Percentiles rank a stretch among this genome's conserved stretches.
Evolutionary conservation across 1,284 basidiomycete species (phyloP).

Genomic region (Cryptococcus amylolentus): DNA sequence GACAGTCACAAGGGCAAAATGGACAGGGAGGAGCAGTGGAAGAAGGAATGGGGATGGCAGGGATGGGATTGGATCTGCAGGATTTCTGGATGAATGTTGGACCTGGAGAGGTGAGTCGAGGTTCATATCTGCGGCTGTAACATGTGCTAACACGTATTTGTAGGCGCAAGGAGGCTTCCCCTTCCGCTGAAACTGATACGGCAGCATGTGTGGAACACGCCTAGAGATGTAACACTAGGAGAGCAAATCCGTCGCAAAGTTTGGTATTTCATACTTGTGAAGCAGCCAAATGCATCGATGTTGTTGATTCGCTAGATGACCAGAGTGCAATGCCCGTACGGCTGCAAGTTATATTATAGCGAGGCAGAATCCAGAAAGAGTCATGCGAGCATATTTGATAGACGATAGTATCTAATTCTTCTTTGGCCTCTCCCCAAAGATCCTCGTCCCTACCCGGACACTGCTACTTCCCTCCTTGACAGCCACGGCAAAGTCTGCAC

Average conservation of each 20-base stretch:
- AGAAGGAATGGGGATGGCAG: conserved; percentile 10
- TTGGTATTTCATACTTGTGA: no score
- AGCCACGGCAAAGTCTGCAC: conserved; percentile 86
- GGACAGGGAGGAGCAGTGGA: conserved; percentile 16
- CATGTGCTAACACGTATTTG: neutral
- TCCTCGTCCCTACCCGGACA: conserved; percentile 86
- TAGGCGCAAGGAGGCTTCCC: conserved; percentile 42
- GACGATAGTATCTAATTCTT: conserved; percentile 45
- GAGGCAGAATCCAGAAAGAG: neutral
- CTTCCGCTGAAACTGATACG: conserved; percentile 22
- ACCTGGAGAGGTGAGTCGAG: conserved; percentile 31
- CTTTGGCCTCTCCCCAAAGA: conserved; percentile 72
- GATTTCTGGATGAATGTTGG: conserved; percentile 43
- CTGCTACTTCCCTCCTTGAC: conserved; percentile 78
- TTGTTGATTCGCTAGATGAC: no score
- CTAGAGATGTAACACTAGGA: no score
- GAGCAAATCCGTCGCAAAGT: no score
- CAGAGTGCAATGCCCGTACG: no score
- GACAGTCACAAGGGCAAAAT: conserved; percentile 6
- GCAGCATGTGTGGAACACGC: neutral
- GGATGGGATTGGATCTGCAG: conserved; percentile 31
- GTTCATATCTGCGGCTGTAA: neutral
- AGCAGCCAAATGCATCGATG: no score
- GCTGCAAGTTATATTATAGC: neutral
- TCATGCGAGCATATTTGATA: neutral